Evolutionary conservation across 2,329 filamentous ascomycete genomes (phyloP), one percentile per base, ranked within the genome.

Genomic region (Pyrenophora seminiperda): DNA sequence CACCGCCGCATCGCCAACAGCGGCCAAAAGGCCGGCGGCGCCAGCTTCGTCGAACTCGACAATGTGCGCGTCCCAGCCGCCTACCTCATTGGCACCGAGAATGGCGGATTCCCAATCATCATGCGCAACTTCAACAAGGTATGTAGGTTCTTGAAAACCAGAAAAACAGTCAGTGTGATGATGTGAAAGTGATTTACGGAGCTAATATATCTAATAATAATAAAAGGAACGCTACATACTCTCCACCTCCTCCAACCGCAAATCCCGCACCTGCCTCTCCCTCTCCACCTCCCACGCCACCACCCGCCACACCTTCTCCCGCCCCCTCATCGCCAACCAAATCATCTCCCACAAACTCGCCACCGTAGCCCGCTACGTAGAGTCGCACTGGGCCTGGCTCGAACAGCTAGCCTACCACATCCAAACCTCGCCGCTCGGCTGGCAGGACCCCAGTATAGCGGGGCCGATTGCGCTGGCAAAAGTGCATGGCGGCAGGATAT

Each of bases 1-100:
- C 75, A 76, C 41, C 75, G 81, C 15, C 79, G 76, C 41, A 86
- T 88, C 68, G 71, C 79, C 43, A 88, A 89, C 66, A 84, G 81
- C 19, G 86, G 86, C 3, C 83, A 87, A n/a, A 82, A 84, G 59
- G 84, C 83, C 4, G 85, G 84, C 32, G 84, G 84, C 61, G 79
- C 81, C 4, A 81, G 80, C 0, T 83, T 79, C 54, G 76, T 85
- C 40, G 77, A 80, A 15, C 73, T 85, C 15, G 81, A 84, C 37
- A 73, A 83, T 50, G 82, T 85, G 2, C 58, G 70, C 13, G 83
- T 86, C 0, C 82, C 83, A 0, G 74, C 73, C 0, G 74, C 76
- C 19, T 82, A 84, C 47, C 71, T 83, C 1, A 58, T 86, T 2
- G 82, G 82, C 4, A 64, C 72, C 22, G 81, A 84, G 53, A 82